phyloP scores from a whole-genome alignment of 2,329 filamentous ascomycete species.

The Microcyclospora pomicola region DNA sequence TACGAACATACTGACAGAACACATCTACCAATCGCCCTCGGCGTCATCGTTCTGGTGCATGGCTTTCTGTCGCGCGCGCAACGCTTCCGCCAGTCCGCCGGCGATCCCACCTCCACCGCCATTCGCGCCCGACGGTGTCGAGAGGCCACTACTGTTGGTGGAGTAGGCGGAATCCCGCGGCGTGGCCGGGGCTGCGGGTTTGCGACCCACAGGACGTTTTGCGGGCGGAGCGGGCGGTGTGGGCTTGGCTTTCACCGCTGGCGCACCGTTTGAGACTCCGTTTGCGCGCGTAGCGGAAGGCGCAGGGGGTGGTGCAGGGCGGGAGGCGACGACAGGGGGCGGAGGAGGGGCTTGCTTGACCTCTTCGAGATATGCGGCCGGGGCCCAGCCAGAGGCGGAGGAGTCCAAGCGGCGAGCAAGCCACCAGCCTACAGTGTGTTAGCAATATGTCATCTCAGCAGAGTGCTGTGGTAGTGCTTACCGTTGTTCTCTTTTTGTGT shows the following conservation, averaged over 20 bases:
- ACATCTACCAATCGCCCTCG: too few species aligned
- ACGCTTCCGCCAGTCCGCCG: conserved; percentile 36
- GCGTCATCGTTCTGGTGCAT: conserved; percentile 23
- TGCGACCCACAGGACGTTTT: conserved; percentile 64
- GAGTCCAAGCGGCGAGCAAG: conserved; percentile 60
- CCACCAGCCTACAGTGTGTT: conserved; percentile 67
- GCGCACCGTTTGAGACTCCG: conserved; percentile 24
- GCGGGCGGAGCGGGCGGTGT: conserved; percentile 63
- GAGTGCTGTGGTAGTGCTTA: conserved; percentile 34
- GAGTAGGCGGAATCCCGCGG: conserved; percentile 51
- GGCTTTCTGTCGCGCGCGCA: conserved; percentile 35
- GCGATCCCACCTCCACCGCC: conserved; percentile 32
- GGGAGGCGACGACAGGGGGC: conserved; percentile 34
- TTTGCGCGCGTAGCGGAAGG: conserved; percentile 25
- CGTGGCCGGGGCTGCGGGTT: conserved; percentile 51
- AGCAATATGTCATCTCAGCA: conserved; percentile 1
- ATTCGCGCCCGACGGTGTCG: conserved; percentile 20
- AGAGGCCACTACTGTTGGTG: conserved; percentile 26
- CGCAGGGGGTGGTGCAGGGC: conserved; percentile 50
- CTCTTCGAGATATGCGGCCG: conserved; percentile 87
- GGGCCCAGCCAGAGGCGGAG: conserved; percentile 78
- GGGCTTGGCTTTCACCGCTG: conserved; percentile 44
- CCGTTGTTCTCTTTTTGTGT: conserved; percentile 93
- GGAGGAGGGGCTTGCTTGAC: conserved; percentile 43
- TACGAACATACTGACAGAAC: too few species aligned